Evolutionary conservation across 2,329 filamentous ascomycete species (phyloP).

Genomic region (Clarireedia hainanense): DNA sequence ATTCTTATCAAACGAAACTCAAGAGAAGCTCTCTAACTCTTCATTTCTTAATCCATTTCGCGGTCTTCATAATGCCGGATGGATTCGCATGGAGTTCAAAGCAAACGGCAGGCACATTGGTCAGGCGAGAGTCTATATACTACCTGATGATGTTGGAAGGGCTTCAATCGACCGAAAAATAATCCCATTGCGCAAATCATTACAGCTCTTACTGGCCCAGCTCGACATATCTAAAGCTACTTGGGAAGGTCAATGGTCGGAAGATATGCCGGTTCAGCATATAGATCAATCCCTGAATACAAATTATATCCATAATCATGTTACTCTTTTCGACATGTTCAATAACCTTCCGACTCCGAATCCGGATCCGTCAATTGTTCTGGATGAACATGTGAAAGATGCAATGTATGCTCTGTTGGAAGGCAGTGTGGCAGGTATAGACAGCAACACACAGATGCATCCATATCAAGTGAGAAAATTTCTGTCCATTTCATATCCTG

Average conservation of each 20-base stretch:
- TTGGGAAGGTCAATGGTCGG: conserved; percentile 44
- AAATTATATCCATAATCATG: conserved; percentile 28
- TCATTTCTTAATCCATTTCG: conserved; percentile 11
- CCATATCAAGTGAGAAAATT: conserved; percentile 45
- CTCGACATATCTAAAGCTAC: conserved; percentile 48
- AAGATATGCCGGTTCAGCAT: conserved; percentile 28
- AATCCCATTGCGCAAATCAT: conserved; percentile 35
- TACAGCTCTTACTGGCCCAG: conserved; percentile 40
- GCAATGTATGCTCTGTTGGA: conserved; percentile 49
- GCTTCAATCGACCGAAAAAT: conserved; percentile 42
- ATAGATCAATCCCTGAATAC: conserved; percentile 30
- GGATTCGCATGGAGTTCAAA: conserved; percentile 27
- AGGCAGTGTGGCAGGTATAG: conserved; percentile 46
- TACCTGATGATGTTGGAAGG: conserved; percentile 58
- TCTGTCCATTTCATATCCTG: too few relatives aligned
- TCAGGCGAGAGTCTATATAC: conserved; percentile 48
- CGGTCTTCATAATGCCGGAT: conserved; percentile 19
- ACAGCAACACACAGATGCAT: conserved; percentile 54
- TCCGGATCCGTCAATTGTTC: conserved; percentile 43
- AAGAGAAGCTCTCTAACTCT: conserved; percentile 15
- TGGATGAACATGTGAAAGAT: conserved; percentile 42
- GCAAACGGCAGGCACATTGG: conserved; percentile 15
- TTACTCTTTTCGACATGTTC: conserved; percentile 62
- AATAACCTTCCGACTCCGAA: conserved; percentile 63
- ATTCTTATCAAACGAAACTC: conserved; percentile 14